Base-by-base conservation (phyloP, 1,284 basidiomycete genomes). In the Calocybe gambosa region DNA sequence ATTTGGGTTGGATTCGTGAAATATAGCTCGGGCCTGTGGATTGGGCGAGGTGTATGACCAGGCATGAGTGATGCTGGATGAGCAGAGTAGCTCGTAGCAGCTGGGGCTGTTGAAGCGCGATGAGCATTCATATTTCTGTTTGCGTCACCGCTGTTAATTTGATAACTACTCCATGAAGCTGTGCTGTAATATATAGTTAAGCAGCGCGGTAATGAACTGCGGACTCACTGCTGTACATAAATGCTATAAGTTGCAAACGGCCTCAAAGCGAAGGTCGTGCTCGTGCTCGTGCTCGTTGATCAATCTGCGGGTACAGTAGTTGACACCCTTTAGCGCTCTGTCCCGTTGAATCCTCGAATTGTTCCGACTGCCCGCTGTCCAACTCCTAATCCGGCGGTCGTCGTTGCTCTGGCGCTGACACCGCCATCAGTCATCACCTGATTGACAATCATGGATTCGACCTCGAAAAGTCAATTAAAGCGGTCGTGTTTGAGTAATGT, bases 401-500 rank as follows among this genome's bases (percentile, higher is more conserved):
- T 16, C 13, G 31, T 34, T 34, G 31, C 15, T 3, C 9, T 34
- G 28, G 28, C 28, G 28, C 9, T 29, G 28, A 29, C 28, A 13
- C 28, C 28, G 13, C 13, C 28, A 29, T 3, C 31, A 34, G 13
- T 10, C 28, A 29, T 3, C 31, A 34, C 13, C 13, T 13, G 15
- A 34, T 34, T 8, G 15, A 5, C 25, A 26, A 26, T 26, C 25
- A 26, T 35, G 5, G 13, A 35, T 7, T 13, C 33, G 33, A 37
- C 6, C 35, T 37, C 35, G 15, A 13, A 18, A 25, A 25, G 23
- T 46, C 9, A 34, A n/a, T 16, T 7, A 16, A 8, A 46, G 9
- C 28, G 37, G 43, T 47, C 41, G 44, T 54, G 54, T 53, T 50
- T 53, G 45, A 46, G 56, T 53, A 51, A 61, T 53, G 58, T 63